phyloP scores from a whole-genome alignment of 139 green algal species.

The Trebouxia sp. region DNA sequence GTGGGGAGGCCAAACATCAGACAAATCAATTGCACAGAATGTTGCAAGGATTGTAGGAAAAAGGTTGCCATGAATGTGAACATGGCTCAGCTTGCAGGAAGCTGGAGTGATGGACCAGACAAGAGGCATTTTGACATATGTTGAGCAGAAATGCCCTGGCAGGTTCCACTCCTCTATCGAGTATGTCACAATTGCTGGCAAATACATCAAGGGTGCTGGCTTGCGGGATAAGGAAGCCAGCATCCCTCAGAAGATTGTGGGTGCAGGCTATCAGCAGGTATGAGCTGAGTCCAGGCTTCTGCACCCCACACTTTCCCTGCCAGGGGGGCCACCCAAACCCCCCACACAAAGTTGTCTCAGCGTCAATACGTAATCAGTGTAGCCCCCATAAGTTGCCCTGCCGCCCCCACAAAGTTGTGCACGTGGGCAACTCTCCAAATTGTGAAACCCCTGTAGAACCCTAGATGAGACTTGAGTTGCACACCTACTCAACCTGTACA shows the following conservation, averaged over 20 bases:
- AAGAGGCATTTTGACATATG: conserved; percentile 83
- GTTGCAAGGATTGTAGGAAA: no score
- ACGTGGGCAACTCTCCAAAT: no score
- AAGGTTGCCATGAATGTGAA: no score
- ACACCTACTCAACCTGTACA: no score
- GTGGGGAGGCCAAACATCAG: no score
- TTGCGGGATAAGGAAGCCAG: conserved; percentile 43
- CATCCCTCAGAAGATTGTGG: conserved; percentile 57
- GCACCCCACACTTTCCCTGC: no score
- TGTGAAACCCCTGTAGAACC: no score
- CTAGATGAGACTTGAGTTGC: no score
- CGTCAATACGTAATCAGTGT: not conserved
- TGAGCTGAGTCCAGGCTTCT: no score
- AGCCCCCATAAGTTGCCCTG: no score
- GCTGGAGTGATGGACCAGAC: conserved; percentile 83
- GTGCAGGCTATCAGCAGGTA: conserved; percentile 86
- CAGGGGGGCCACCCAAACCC: not conserved
- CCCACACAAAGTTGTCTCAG: not conserved
- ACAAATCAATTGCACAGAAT: not conserved
- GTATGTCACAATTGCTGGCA: conserved; percentile 69
- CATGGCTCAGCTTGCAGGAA: conserved; percentile 35
- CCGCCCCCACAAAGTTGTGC: no score
- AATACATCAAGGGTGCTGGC: conserved; percentile 68
- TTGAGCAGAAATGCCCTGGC: conserved; percentile 64
- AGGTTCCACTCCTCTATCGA: conserved; percentile 26